Evolutionary conservation across 1,284 basidiomycete species (phyloP).

Genomic region (Fomitiporia mediterranea): DNA sequence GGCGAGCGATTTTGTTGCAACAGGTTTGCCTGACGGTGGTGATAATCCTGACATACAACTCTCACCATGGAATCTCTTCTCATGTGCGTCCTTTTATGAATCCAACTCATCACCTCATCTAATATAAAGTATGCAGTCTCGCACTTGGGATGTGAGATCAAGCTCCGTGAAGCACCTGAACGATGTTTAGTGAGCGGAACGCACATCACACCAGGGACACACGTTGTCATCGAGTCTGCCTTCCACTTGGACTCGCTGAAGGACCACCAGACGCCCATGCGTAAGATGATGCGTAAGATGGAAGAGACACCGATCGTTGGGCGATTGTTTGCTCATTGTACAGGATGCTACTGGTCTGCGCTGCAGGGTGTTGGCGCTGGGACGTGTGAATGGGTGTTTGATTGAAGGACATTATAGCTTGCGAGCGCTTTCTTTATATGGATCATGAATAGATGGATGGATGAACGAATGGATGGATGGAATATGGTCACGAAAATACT

Average conservation of each 20-base stretch:
- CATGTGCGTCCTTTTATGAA: slow-evolving; percentile 19
- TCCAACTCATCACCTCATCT: not conserved
- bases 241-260: slow-evolving; percentile 11
- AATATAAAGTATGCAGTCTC: slow-evolving; percentile 6
- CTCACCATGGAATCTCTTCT: slow-evolving; percentile 26
- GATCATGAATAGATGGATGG: too few species aligned
- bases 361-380: slow-evolving; percentile 21
- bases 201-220: slow-evolving; percentile 24
- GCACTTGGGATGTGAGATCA: slow-evolving; percentile 24
- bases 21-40: slow-evolving; percentile 25
- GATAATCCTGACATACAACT: slow-evolving; percentile 24
- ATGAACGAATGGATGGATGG: too few species aligned
- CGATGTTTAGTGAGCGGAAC: slow-evolving; percentile 20
- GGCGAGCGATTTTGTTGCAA: slow-evolving; percentile 26
- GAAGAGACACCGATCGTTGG: slow-evolving; percentile 22
- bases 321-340: slow-evolving; percentile 22
- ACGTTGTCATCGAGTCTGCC: slow-evolving; percentile 22
- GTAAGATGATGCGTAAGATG: slow-evolving; percentile 5
- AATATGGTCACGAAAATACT: too few species aligned
- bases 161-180: slow-evolving; percentile 18
- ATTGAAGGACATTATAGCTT: too few species aligned
- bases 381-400: slow-evolving; percentile 23
- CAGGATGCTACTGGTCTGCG: slow-evolving; percentile 25
- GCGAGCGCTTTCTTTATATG: too few species aligned
- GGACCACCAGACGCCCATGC: slow-evolving; percentile 8